phyloP scores from a whole-genome alignment of 2,329 filamentous ascomycete species.

The Sclerotinia sclerotiorum region DNA sequence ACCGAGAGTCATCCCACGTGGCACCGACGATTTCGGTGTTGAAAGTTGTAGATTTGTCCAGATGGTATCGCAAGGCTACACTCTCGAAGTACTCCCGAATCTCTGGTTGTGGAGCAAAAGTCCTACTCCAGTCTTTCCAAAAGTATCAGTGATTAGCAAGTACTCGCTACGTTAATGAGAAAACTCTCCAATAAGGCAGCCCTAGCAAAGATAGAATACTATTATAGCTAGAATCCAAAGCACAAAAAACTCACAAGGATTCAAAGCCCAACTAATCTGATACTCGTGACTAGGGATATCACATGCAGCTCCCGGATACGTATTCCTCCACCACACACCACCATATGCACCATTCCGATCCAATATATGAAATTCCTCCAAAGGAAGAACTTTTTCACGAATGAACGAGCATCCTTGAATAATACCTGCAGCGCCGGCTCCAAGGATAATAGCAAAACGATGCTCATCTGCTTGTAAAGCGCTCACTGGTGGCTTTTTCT shows the following conservation, averaged over 20 bases:
- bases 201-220: too few species aligned
- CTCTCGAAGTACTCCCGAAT: conserved; percentile 15
- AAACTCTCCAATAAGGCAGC: background rate
- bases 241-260: conserved; percentile 7
- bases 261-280: conserved; percentile 13
- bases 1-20: conserved; percentile 6
- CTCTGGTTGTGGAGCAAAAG: background rate
- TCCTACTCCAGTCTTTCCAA: conserved; percentile 13
- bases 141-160: background rate
- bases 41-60: conserved; percentile 2
- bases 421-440: conserved; percentile 12
- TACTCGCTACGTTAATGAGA: background rate
- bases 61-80: background rate
- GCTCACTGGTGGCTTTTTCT: background rate
- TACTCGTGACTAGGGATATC: conserved; percentile 17
- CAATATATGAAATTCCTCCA: conserved; percentile 14
- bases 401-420: conserved; percentile 16
- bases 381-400: conserved; percentile 2
- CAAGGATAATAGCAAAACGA: background rate
- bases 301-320: conserved; percentile 16
- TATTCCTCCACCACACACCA: conserved; percentile 11
- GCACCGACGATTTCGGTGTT: conserved; percentile 11
- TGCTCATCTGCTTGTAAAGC: conserved; percentile 14
- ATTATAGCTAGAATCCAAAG: background rate
- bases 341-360: conserved; percentile 10